Conservation (phyloP, 306 rosid species). For the Begonia loranthoides region DNA sequence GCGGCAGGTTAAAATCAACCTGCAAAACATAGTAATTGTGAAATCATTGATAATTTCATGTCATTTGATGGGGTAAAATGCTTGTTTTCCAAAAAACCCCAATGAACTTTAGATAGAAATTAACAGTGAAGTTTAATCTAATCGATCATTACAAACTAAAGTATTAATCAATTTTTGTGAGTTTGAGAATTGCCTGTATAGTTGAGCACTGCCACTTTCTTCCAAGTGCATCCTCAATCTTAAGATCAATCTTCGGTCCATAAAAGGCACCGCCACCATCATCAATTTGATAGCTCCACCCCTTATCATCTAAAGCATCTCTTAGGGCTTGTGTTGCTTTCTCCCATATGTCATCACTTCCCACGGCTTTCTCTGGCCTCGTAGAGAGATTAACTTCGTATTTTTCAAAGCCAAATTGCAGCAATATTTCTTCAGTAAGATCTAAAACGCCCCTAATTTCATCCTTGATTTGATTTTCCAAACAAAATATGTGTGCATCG, state of each 20-base stretch:
- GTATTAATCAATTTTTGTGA: too few relatives aligned
- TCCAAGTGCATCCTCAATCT: conserved; percentile 98
- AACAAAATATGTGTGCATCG: conserved; percentile 94
- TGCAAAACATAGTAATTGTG: conserved; percentile 19
- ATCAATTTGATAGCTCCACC: conserved; percentile 83
- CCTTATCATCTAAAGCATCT: conserved; percentile 86
- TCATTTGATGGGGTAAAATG: background rate
- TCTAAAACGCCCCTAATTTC: conserved; percentile 93
- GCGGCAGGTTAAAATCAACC: conserved; percentile 95
- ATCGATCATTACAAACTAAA: background rate
- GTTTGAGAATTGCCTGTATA: conserved; percentile 56
- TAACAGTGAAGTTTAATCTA: too few relatives aligned
- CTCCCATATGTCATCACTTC: conserved; percentile 79
- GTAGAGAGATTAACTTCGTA: conserved; percentile 93
- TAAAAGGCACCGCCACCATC: conserved; percentile 99
- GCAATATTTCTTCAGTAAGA: conserved; percentile 68
- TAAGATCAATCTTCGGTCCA: conserved; percentile 96
- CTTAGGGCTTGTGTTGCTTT: conserved; percentile 77
- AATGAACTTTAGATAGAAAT: too few relatives aligned
- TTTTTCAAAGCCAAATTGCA: conserved; percentile 81
- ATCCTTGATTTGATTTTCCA: conserved; percentile 82
- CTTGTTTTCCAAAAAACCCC: background rate
- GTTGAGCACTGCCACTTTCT: conserved; percentile 99
- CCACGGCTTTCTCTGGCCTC: conserved; percentile 82
- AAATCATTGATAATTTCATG: too few relatives aligned